phyloP scores from a whole-genome alignment of 139 green algal genomes.

The Coccomyxa sp. region DNA sequence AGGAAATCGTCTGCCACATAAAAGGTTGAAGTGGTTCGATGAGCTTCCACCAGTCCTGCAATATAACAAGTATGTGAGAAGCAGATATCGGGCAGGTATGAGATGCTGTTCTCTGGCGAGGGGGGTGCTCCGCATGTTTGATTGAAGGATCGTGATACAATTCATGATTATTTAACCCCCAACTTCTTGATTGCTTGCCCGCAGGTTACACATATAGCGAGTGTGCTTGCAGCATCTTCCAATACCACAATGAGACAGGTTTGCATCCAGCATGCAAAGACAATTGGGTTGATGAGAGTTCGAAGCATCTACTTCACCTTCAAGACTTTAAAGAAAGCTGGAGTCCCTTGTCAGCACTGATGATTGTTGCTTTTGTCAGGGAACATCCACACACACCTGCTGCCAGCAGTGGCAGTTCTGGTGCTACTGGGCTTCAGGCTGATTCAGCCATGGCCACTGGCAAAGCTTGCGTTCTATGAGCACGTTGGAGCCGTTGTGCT shows the following conservation, averaged over 20 bases:
- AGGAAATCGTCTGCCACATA: too few relatives aligned
- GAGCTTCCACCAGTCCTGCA: slow-evolving; percentile 37
- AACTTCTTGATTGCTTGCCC: background rate
- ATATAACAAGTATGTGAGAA: slow-evolving; percentile 43
- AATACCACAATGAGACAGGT: slow-evolving; percentile 41
- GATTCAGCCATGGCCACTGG: slow-evolving; percentile 24
- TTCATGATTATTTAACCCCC: background rate
- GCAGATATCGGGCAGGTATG: slow-evolving; percentile 32
- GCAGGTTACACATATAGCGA: slow-evolving; percentile 21
- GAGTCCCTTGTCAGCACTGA: background rate
- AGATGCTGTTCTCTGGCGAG: background rate
- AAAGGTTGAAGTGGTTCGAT: slow-evolving; percentile 26
- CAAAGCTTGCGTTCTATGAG: slow-evolving; percentile 8
- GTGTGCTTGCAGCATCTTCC: slow-evolving; percentile 30
- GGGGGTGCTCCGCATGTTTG: too few relatives aligned
- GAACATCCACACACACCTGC: slow-evolving; percentile 36
- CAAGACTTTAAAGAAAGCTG: background rate
- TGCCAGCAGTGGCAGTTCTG: slow-evolving; percentile 18
- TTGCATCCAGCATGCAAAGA: background rate
- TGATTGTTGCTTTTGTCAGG: slow-evolving; percentile 7
- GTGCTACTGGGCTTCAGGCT: background rate
- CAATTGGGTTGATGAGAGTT: background rate
- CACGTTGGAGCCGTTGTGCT: slow-evolving; percentile 22
- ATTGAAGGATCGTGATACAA: background rate
- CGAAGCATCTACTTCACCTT: background rate